Evolutionary conservation across 192 early-diverging fungal species (phyloP).

Genomic region (Umbelopsis ramanniana): DNA sequence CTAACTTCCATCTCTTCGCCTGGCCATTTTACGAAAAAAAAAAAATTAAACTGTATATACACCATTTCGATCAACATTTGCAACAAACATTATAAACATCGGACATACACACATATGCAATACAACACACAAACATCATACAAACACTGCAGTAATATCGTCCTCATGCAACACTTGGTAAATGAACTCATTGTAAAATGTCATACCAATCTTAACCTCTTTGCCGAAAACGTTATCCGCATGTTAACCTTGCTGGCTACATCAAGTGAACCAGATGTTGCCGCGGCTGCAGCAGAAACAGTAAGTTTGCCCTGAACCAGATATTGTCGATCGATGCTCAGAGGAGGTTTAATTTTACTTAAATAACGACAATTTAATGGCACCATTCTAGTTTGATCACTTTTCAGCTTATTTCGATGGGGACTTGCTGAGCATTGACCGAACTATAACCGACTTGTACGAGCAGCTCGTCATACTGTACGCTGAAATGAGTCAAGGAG

Average conservation of each 20-base stretch:
- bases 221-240: constrained; percentile 8
- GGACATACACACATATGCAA: too few species aligned
- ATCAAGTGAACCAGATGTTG: not conserved
- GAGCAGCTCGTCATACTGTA: constrained; percentile 1
- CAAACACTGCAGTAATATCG: constrained; percentile 7
- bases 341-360: too few species aligned
- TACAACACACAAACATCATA: not conserved
- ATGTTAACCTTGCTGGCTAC: not conserved
- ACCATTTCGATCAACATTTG: too few species aligned
- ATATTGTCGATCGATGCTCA: not conserved
- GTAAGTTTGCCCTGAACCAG: not conserved
- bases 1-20: too few species aligned
- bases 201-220: not conserved
- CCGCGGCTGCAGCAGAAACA: not conserved
- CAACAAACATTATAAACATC: not conserved
- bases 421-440: not conserved
- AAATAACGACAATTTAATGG: too few species aligned
- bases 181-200: constrained; percentile 12
- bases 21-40: too few species aligned
- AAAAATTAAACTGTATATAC: too few species aligned
- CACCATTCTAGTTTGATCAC: constrained; percentile 3
- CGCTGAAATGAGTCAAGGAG: constrained; percentile 16
- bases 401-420: constrained; percentile 19
- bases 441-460: not conserved
- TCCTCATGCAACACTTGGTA: not conserved